phyloP scores from a whole-genome alignment of 371 early-diverging fungal genomes.

The Capniomyces stellatus region DNA sequence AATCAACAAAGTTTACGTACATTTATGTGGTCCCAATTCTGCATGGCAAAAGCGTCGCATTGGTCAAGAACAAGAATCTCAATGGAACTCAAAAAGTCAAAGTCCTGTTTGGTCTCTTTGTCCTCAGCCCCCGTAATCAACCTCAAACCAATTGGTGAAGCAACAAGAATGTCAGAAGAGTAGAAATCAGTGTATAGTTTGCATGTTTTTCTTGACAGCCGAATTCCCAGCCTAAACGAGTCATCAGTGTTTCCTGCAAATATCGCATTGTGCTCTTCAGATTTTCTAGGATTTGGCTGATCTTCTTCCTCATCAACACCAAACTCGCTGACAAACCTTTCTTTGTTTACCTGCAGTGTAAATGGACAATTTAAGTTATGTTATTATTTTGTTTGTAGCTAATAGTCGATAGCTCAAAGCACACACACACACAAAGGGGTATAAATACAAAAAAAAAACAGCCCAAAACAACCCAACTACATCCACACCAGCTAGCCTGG shows the following conservation, averaged over 20 bases:
- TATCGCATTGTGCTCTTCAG: constrained; percentile 59
- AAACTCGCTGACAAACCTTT: constrained; percentile 63
- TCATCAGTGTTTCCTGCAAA: constrained; percentile 93
- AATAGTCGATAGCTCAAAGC: too few species aligned
- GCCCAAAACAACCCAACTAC: too few species aligned
- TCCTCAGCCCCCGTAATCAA: constrained; percentile 38
- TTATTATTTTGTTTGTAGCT: too few species aligned
- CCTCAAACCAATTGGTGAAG: constrained; percentile 81
- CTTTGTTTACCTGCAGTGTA: too few species aligned
- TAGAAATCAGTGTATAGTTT: constrained; percentile 79
- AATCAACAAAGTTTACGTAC: background rate
- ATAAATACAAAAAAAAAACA: too few species aligned
- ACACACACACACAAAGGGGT: too few species aligned
- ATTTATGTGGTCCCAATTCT: constrained; percentile 91
- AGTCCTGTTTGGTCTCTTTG: constrained; percentile 67
- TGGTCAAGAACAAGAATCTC: constrained; percentile 78
- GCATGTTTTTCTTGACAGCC: constrained; percentile 64
- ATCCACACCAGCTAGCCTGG: too few species aligned
- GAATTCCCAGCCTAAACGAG: constrained; percentile 83
- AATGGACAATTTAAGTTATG: too few species aligned
- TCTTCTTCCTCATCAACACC: constrained; percentile 29
- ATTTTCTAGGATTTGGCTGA: constrained; percentile 37
- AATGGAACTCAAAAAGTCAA: constrained; percentile 84
- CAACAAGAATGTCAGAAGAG: constrained; percentile 74
- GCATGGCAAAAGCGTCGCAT: constrained; percentile 76